Conservation (phyloP, 495 filamentous ascomycete genomes). For the Penicillium soppii region DNA sequence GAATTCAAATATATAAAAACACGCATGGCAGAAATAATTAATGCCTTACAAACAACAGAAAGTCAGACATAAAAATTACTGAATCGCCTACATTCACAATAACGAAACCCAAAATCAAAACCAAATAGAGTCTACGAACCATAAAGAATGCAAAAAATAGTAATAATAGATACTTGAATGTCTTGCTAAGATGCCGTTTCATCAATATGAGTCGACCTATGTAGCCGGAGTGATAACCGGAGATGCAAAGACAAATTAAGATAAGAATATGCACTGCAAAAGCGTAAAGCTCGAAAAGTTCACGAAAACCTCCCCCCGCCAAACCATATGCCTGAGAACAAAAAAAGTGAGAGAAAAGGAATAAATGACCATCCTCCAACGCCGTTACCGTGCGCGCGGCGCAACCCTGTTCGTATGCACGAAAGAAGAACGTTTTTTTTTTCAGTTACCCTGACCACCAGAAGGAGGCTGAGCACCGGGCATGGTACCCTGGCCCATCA, state of each 20-base stretch:
- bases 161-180: too few relatives aligned
- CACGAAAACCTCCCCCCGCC: not conserved
- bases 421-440: constrained; percentile 5
- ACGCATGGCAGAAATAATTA: too few relatives aligned
- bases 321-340: not conserved
- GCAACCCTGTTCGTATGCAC: not conserved
- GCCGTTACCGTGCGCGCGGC: constrained; percentile 2
- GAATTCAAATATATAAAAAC: too few relatives aligned
- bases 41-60: too few relatives aligned
- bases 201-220: too few relatives aligned
- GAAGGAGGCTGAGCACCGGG: constrained; percentile 43
- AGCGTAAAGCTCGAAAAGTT: not conserved
- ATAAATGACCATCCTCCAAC: constrained; percentile 1
- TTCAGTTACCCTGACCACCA: constrained; percentile 43
- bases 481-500: constrained; percentile 45
- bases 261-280: not conserved
- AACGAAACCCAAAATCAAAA: too few relatives aligned
- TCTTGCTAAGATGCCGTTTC: too few relatives aligned
- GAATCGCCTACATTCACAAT: too few relatives aligned
- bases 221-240: too few relatives aligned
- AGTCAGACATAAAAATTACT: too few relatives aligned
- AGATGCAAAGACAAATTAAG: constrained; percentile 2
- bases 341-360: not conserved
- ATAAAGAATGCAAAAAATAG: too few relatives aligned
- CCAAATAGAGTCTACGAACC: too few relatives aligned